Evolutionary conservation across 2,329 filamentous ascomycete genomes (phyloP), one percentile per base, ranked within the genome.

Genomic region (Cercospora sp.): DNA sequence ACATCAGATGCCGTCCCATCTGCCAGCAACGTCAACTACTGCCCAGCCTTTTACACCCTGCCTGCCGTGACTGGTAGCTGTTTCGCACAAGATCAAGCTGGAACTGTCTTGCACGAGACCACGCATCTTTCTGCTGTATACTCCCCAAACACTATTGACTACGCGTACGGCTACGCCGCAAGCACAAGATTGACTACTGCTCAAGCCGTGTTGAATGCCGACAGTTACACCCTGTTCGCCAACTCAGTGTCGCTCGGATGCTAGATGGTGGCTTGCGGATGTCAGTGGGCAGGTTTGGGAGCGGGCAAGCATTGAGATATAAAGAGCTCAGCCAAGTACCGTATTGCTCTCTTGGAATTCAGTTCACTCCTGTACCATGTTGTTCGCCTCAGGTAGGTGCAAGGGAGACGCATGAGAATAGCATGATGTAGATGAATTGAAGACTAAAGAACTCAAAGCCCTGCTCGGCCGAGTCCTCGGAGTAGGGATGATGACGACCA

Each of bases 1-100:
- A 33, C 16, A 26, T 8, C 53, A 58, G 53, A 58, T 33, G 53
- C 53, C 10, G 53, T 58, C 53, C 53, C 53, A 28, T 58, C 53
- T 58, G 53, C 53, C 23, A 58, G 26, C 53, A 58, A 58, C 28
- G 26, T 58, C 28, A 58, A 58, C 53, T 58, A 58, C 53, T 58
- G 53, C 7, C 53, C 53, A n/a, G 26, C 53, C 53, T 58, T 58
- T 4, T 58, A 58, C 3, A 58, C 10, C 28, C 16, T 58, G 12
- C 53, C 53, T 16, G 53, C 53, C 10, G 53, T 58, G 26, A 33
- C 53, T 8, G 53, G 53, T 31, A 28, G 20, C 20, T 58, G 53
- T 18, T 58, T 16, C 23, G 53, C 53, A 16, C 53, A 58, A 31
- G 53, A 58, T 58, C 53, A 58, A 28, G 53, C 53, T 30, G 53